Percentiles rank a stretch among this genome's conserved stretches.
Evolutionary conservation across 2,329 filamentous ascomycete genomes (phyloP).

Genomic region (Neopestalotiopsis sp.): DNA sequence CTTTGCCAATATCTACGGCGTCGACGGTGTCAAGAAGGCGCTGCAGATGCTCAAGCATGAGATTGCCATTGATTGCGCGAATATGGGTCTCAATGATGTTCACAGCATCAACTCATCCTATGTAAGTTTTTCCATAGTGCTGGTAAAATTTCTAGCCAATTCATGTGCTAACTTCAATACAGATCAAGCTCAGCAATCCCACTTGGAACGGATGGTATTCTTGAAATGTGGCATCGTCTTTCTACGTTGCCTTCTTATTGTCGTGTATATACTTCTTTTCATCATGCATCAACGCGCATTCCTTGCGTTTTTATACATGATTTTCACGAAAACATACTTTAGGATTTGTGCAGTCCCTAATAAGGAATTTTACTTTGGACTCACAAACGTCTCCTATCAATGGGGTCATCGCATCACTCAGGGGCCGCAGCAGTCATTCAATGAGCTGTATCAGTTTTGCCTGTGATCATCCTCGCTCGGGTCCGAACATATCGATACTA

Average conservation of each 20-base stretch:
- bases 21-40: conserved; percentile 46
- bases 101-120: conserved; percentile 29
- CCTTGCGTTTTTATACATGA: neutral
- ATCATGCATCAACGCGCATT: neutral
- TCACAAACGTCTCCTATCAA: too few relatives aligned
- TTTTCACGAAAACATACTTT: too few relatives aligned
- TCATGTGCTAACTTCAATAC: neutral
- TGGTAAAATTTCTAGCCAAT: neutral
- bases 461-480: too few relatives aligned
- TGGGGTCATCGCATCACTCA: too few relatives aligned
- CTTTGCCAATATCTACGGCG: conserved; percentile 55
- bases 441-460: too few relatives aligned
- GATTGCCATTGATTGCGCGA: conserved; percentile 38
- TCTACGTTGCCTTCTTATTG: neutral
- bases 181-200: neutral
- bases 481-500: too few relatives aligned
- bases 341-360: too few relatives aligned
- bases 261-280: neutral
- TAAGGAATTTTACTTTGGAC: too few relatives aligned
- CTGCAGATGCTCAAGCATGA: conserved; percentile 52
- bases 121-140: conserved; percentile 15
- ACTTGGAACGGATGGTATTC: neutral
- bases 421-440: too few relatives aligned
- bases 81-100: conserved; percentile 35
- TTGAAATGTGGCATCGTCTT: neutral